These are phyloP conservation scores for Rhizopogon sp. DNA, from an alignment of 768 basidiomycete species.

Conservation along the genomic window DNA sequence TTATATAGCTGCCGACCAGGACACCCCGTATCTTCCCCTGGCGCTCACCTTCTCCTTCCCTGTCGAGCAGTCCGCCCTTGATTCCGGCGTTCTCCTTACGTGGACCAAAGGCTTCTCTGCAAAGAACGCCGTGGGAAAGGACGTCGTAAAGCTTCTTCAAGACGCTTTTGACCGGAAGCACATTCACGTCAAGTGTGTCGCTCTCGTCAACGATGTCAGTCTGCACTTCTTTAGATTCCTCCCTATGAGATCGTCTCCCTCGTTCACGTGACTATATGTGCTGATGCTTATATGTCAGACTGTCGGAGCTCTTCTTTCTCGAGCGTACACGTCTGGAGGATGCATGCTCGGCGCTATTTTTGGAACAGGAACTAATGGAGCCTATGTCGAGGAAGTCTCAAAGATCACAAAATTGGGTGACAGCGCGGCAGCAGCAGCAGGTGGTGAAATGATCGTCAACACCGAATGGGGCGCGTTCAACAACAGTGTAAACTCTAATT, in stretches of 20 bases:
- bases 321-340: conserved; percentile 90
- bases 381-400: conserved; percentile 85
- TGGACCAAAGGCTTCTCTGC: conserved; percentile 98
- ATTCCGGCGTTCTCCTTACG: conserved; percentile 84
- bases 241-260: conserved; percentile 3
- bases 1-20: conserved; percentile 15
- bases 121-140: conserved; percentile 83
- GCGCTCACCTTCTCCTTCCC: conserved; percentile 98
- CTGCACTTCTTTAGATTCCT: neutral
- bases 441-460: conserved; percentile 90
- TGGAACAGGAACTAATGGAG: conserved; percentile 98
- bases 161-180: conserved; percentile 90
- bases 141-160: conserved; percentile 86
- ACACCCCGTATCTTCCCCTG: conserved; percentile 53
- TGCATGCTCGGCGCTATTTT: conserved; percentile 91
- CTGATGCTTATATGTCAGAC: conserved; percentile 49
- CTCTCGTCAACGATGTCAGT: conserved; percentile 90
- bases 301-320: conserved; percentile 89
- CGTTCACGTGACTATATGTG: neutral
- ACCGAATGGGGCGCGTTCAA: conserved; percentile 99
- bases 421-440: conserved; percentile 49
- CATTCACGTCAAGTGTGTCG: conserved; percentile 86
- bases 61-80: conserved; percentile 92
- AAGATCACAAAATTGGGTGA: conserved; percentile 84
- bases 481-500: conserved; percentile 62